These are phyloP conservation scores for Fragaria vesca DNA, from an alignment of 306 rosid species.

Conservation along the genomic window DNA sequence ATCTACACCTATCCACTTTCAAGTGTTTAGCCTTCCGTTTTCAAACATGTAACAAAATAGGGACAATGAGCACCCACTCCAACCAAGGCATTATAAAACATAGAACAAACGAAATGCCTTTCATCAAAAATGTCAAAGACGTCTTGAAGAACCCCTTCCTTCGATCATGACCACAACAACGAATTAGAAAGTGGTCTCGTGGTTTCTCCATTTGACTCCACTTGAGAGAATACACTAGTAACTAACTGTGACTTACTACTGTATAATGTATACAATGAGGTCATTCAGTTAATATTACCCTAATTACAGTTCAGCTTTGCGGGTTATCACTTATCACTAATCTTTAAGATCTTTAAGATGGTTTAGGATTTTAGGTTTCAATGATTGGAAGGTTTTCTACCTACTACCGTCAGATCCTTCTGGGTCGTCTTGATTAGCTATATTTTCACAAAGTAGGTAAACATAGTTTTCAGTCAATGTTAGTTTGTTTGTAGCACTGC, in stretches of 20 bases:
- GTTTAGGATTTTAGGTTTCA: not conserved
- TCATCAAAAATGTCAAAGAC: not conserved
- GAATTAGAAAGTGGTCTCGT: not conserved
- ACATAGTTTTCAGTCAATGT: not conserved
- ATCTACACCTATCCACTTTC: not conserved
- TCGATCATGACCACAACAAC: not conserved
- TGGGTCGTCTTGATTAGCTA: not conserved
- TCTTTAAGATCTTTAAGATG: not conserved
- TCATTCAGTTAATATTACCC: not conserved
- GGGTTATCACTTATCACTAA: not conserved
- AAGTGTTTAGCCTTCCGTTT: conserved; percentile 1
- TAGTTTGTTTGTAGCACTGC: not conserved
- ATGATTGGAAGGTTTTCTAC: not conserved
- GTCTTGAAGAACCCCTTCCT: not conserved
- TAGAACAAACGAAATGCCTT: not conserved
- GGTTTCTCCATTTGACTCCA: conserved; percentile 12
- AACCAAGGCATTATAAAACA: conserved; percentile 6
- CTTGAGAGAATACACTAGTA: not conserved
- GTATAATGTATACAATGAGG: not conserved
- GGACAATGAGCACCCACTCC: conserved; percentile 19
- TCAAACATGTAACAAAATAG: not conserved
- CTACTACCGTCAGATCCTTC: not conserved
- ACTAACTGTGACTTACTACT: not conserved
- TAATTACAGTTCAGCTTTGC: not conserved
- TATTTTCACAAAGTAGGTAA: too few species aligned